Base-by-base conservation (phyloP, 2,329 filamentous ascomycete species). In the Aspergillus persii region DNA sequence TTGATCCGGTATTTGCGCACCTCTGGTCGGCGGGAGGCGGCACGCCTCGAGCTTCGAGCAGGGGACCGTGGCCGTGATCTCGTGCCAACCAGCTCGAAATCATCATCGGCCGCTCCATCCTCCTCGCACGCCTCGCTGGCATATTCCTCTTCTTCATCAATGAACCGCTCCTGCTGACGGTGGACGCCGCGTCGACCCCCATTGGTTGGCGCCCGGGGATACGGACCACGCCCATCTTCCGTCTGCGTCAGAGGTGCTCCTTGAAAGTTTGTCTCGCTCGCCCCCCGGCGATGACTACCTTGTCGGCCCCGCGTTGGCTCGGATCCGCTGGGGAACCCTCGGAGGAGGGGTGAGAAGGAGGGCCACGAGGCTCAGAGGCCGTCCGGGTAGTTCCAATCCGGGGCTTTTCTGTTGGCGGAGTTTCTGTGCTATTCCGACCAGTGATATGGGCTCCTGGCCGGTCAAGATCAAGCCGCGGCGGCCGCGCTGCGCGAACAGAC, bases 1-100 rank as follows among this genome's bases (percentile, higher is more conserved):
- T 99, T 99, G 73, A 97, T 87, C 41, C 93, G 86, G 64, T 98
- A 87, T 76, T 93, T 89, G 62, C 85, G 86, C 58, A 95, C 81
- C 6, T 91, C 89, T 1, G 86, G 85, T 58, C 84, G 69, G 11
- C 72, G 71, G 4, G 74, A 74, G 26, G 64, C 68, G 23, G 63
- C 68, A 11, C 64, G 71, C 46, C 64, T 72, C 9, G 74, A 66
- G 33, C 63, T 61, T 15, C 67, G 67, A 30, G 62, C 54, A 9
- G 68, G 68, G 57, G 63, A 70, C 26, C 81, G 62, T n/a, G 68
- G 66, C 4, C 65, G 67, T 11, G 65, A 65, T 44, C 65, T 66
- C 51, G 79, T 76, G 68, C 83, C 86, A 36, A 93, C 79, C 81
- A 94, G 92, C 71, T 96, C 91, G 61, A 94, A 94, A 26, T 92